Percentiles rank a stretch among this genome's conserved stretches.
Evolutionary conservation across 2,329 filamentous ascomycete species (phyloP).

Genomic region (Emmonsiellopsis sp.): DNA sequence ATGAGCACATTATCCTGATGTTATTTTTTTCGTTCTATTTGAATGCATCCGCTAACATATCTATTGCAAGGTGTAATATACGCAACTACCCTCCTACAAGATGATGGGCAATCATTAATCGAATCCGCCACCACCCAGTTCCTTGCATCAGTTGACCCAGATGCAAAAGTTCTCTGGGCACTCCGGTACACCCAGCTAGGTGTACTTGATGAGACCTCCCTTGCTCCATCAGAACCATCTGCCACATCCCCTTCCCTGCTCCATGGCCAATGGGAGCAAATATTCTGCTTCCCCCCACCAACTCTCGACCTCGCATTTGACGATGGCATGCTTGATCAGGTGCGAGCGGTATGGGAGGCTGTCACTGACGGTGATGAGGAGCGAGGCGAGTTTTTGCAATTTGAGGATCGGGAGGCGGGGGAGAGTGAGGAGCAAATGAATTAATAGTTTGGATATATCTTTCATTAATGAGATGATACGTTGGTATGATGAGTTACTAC

Average conservation of each 20-base stretch:
- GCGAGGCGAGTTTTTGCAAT: conserved; percentile 60
- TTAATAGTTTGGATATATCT: no score
- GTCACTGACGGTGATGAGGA: conserved; percentile 47
- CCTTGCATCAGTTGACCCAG: conserved; percentile 27
- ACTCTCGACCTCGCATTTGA: conserved; percentile 64
- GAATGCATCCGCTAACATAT: conserved; percentile 1
- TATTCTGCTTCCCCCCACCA: conserved; percentile 51
- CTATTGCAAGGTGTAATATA: conserved; percentile 48
- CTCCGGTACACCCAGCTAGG: conserved; percentile 44
- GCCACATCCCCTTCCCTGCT: neutral
- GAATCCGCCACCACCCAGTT: conserved; percentile 32
- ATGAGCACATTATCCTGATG: conserved; percentile 26
- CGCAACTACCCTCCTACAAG: conserved; percentile 35
- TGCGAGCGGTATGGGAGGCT: conserved; percentile 61
- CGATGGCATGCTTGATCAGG: conserved; percentile 57
- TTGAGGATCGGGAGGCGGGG: conserved; percentile 63
- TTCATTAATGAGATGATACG: no score
- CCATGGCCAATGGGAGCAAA: conserved; percentile 29
- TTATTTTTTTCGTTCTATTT: conserved; percentile 4
- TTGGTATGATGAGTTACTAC: no score
- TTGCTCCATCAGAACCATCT: neutral
- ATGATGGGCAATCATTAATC: conserved; percentile 32
- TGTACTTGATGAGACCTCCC: conserved; percentile 9
- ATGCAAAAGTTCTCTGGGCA: conserved; percentile 42
- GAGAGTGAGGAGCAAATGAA: conserved; percentile 27